Base-by-base conservation (phyloP, 441 rosid species). In the Gossypium lobatum region DNA sequence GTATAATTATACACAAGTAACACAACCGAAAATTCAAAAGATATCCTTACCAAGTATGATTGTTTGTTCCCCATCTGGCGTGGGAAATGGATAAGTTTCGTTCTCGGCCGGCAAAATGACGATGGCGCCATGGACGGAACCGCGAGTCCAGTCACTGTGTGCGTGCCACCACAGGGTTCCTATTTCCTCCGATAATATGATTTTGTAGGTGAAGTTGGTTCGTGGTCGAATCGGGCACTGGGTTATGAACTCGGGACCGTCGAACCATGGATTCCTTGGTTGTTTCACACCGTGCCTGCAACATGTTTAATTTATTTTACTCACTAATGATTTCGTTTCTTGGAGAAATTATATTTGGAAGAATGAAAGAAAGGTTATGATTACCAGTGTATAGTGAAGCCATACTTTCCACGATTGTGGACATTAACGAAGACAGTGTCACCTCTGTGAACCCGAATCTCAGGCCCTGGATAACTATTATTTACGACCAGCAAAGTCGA, bases 91-190 rank as follows among this genome's bases (percentile, higher is more conserved):
- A 14, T 82, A 86, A 0, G 67, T 6, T 3, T 77, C 65, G 8
- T 65, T 74, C 0, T 45, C 50, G 1, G 39, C 60, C 1, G 95
- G 93, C 52, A 76, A 73, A 1, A 90, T 28, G 3, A 83, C 76
- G 1, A 90, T 82, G 20, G 88, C 86, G 4, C 95, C 93, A 28
- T 90, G 81, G n/a, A 87, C 86, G 0, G 91, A 85, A 0, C 85
- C 88, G 8, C 93, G 74, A 0, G 86, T 42, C 89, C 90, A 88
- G 3, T 83, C 84, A 64, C 88, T 89, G 39, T 89, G 93, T 0
- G 93, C 88, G 10, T 89, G 92, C 93, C 93, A 89, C 93, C 90
- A 88, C 0, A 88, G 65, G 1, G 93, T 88, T 37, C 91, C 81
- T 26, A 84, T 89, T 76, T 90, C 95, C 0, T 20, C 42, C 2